A percentile compares a stretch with the other conserved stretches of the same genome.
Conservation (phyloP, 768 basidiomycete genomes). For the Ramaria sp. region DNA sequence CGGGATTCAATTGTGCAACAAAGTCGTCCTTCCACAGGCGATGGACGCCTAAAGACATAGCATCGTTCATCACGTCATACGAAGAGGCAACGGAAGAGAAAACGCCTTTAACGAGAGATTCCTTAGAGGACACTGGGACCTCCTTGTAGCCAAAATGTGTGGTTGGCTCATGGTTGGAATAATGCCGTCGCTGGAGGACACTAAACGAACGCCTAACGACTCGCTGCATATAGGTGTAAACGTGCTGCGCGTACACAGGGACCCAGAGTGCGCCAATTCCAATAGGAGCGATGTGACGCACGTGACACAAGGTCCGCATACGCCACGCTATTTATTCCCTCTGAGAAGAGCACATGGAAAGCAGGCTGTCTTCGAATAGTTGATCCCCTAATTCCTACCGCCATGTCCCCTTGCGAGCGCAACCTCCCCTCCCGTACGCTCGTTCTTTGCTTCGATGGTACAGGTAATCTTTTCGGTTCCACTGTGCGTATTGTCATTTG, state of each 20-base stretch:
- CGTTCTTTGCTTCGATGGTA: slow-evolving; percentile 65
- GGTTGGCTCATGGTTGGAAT: slow-evolving; percentile 22
- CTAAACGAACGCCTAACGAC: background rate
- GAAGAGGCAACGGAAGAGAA: slow-evolving; percentile 92
- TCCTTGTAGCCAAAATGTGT: slow-evolving; percentile 92
- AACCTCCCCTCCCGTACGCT: slow-evolving; percentile 17
- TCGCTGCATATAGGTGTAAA: background rate
- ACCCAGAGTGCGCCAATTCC: no score
- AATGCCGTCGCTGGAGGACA: background rate
- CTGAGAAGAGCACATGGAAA: background rate
- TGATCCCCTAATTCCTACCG: background rate
- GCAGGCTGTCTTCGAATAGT: background rate
- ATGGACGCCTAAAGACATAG: slow-evolving; percentile 94
- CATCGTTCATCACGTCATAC: slow-evolving; percentile 99
- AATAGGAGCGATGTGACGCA: background rate
- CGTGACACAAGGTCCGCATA: no score
- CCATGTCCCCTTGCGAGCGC: background rate
- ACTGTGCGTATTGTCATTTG: slow-evolving; percentile 24
- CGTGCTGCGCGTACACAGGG: background rate
- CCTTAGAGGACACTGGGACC: slow-evolving; percentile 79
- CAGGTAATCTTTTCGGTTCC: slow-evolving; percentile 38
- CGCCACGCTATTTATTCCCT: no score
- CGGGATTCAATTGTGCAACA: slow-evolving; percentile 65
- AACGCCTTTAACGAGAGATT: slow-evolving; percentile 81
- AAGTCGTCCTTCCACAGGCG: slow-evolving; percentile 95